Conservation (phyloP, 176 grass and related monocot genomes). For the Thalia dealbata region DNA sequence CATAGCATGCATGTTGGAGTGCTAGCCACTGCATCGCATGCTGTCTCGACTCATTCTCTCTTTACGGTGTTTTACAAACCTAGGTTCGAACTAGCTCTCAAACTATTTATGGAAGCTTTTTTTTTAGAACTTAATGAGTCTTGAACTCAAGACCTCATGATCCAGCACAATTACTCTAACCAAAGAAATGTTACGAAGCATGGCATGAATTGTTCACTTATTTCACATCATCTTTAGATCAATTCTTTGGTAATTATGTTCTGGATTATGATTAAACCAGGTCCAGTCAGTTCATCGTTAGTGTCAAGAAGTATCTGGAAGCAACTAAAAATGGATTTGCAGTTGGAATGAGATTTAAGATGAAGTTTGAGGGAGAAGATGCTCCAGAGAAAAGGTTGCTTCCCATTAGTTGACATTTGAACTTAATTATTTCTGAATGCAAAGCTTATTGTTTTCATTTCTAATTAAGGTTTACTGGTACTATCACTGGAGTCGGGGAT, state of each 20-base stretch:
- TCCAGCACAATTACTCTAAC: no score
- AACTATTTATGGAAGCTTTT: no score
- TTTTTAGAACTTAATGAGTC: no score
- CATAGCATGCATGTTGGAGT: constrained; percentile 95
- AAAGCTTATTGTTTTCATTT: neutral
- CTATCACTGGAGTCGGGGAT: constrained; percentile 58
- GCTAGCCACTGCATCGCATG: constrained; percentile 82
- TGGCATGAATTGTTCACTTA: no score
- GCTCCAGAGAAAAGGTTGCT: constrained; percentile 37
- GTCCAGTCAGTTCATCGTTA: constrained; percentile 56
- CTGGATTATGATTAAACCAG: constrained; percentile 20
- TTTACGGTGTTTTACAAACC: constrained; percentile 89
- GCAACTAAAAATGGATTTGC: constrained; percentile 26
- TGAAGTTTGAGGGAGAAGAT: constrained; percentile 47
- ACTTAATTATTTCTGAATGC: constrained; percentile 5
- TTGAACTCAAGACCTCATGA: no score
- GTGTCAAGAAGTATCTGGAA: constrained; percentile 42
- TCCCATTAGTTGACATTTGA: neutral
- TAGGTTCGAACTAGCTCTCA: constrained; percentile 17
- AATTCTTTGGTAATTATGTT: constrained; percentile 4
- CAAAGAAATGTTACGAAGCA: no score
- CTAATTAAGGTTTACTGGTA: constrained; percentile 59
- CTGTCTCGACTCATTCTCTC: constrained; percentile 49
- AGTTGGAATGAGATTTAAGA: constrained; percentile 36
- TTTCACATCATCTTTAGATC: neutral